These are phyloP conservation scores for Lipomyces yamadae DNA, from an alignment of 805 yeast genomes.

Conservation along the genomic window DNA sequence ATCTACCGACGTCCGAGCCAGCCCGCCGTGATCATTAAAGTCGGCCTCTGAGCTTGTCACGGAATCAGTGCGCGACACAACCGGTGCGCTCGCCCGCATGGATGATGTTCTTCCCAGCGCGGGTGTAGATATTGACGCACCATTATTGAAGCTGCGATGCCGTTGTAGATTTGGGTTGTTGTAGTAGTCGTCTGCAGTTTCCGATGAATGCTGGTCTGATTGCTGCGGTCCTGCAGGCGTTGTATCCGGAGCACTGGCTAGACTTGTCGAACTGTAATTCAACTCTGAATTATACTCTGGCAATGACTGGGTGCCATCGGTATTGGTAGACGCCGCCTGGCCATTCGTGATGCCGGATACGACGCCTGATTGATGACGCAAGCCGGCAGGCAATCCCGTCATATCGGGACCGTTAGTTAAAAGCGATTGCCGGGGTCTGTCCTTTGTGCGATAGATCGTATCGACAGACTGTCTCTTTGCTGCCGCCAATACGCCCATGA, in stretches of 20 bases:
- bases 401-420: slow-evolving; percentile 20
- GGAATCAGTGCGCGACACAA: slow-evolving; percentile 13
- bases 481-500: slow-evolving; percentile 31
- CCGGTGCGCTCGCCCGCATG: neutral
- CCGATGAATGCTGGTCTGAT: slow-evolving; percentile 7
- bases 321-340: neutral
- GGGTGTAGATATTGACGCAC: slow-evolving; percentile 13
- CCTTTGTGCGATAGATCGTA: slow-evolving; percentile 27
- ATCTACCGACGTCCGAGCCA: slow-evolving; percentile 12
- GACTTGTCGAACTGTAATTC: slow-evolving; percentile 22
- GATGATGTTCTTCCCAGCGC: slow-evolving; percentile 13
- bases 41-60: slow-evolving; percentile 19
- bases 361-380: slow-evolving; percentile 13
- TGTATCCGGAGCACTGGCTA: slow-evolving; percentile 18
- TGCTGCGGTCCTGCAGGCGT: neutral
- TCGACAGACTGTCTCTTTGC: slow-evolving; percentile 33
- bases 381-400: slow-evolving; percentile 28
- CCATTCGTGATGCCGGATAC: slow-evolving; percentile 15
- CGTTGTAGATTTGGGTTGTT: slow-evolving; percentile 9
- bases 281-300: slow-evolving; percentile 24
- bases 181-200: slow-evolving; percentile 23
- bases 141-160: slow-evolving; percentile 4
- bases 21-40: slow-evolving; percentile 1
- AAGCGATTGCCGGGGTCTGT: slow-evolving; percentile 22
- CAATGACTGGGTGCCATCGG: slow-evolving; percentile 14